These are phyloP conservation scores for Osmanthus fragrans DNA, from an alignment of 257 asterid species.

Conservation along the genomic window DNA sequence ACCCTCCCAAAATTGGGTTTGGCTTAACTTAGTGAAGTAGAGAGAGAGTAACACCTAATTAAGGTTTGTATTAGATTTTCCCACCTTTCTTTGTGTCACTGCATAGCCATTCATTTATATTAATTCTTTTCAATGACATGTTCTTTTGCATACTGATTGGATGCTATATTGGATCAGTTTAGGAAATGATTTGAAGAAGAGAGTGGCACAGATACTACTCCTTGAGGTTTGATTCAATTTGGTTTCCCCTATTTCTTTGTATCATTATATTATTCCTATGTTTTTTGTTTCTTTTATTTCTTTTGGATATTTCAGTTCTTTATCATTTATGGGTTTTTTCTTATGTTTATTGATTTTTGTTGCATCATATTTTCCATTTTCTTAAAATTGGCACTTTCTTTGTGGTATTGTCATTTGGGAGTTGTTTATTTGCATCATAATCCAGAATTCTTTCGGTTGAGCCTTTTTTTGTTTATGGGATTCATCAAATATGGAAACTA, in stretches of 20 bases:
- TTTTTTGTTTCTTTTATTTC: neutral
- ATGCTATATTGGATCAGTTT: neutral
- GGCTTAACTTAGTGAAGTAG: neutral
- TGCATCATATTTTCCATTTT: neutral
- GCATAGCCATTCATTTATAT: neutral
- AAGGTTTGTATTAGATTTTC: constrained; percentile 11
- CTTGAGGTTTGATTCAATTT: neutral
- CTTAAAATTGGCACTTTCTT: neutral
- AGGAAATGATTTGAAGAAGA: neutral
- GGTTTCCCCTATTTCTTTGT: neutral
- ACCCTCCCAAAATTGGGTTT: neutral
- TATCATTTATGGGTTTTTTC: neutral
- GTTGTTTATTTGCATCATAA: neutral
- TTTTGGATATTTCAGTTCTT: neutral
- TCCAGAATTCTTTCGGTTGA: neutral
- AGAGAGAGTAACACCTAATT: neutral
- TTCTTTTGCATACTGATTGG: constrained; percentile 2
- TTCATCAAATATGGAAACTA: neutral
- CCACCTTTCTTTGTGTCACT: neutral
- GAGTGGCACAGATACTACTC: neutral
- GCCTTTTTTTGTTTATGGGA: neutral
- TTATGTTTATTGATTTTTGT: neutral
- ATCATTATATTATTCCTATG: neutral
- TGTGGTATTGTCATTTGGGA: neutral
- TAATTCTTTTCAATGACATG: neutral